These are phyloP conservation scores for Oleoguttula mirabilis DNA, from an alignment of 495 filamentous ascomycete species.

Conservation along the genomic window DNA sequence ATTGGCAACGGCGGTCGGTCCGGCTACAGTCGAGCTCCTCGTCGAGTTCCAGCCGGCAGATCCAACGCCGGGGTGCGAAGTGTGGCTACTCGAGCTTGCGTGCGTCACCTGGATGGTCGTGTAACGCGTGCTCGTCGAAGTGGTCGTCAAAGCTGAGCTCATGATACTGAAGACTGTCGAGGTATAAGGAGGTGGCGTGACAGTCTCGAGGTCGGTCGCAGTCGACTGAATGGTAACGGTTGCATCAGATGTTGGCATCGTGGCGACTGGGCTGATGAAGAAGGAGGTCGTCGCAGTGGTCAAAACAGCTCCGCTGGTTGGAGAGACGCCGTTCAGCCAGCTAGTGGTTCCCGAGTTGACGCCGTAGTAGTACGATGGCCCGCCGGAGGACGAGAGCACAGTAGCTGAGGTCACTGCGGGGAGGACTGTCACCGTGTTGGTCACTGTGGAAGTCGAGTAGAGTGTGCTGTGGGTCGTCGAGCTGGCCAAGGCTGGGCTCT, in stretches of 20 bases:
- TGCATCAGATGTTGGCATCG: background rate
- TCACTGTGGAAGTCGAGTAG: constrained; percentile 6
- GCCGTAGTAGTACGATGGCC: background rate
- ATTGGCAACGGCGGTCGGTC: background rate
- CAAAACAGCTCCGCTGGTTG: background rate
- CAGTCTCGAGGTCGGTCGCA: background rate
- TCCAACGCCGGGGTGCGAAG: constrained; percentile 6
- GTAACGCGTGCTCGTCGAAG: constrained; percentile 16
- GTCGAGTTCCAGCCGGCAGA: constrained; percentile 8
- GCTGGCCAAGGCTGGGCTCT: background rate
- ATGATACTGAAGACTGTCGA: constrained; percentile 12
- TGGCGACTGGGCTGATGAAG: constrained; percentile 6
- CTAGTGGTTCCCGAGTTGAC: constrained; percentile 1
- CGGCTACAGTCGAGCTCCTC: background rate
- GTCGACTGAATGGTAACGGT: constrained; percentile 3
- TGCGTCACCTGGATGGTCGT: constrained; percentile 9
- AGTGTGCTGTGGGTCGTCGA: background rate
- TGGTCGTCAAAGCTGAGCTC: constrained; percentile 7
- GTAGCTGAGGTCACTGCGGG: background rate
- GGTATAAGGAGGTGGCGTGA: constrained; percentile 11
- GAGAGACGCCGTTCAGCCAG: constrained; percentile 13
- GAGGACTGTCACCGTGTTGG: constrained; percentile 8
- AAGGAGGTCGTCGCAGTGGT: constrained; percentile 11
- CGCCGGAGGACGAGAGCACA: background rate
- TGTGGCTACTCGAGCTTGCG: background rate